These are phyloP conservation scores for Penicillium concentricum DNA, from an alignment of 2,329 filamentous ascomycete species.

Conservation along the genomic window DNA sequence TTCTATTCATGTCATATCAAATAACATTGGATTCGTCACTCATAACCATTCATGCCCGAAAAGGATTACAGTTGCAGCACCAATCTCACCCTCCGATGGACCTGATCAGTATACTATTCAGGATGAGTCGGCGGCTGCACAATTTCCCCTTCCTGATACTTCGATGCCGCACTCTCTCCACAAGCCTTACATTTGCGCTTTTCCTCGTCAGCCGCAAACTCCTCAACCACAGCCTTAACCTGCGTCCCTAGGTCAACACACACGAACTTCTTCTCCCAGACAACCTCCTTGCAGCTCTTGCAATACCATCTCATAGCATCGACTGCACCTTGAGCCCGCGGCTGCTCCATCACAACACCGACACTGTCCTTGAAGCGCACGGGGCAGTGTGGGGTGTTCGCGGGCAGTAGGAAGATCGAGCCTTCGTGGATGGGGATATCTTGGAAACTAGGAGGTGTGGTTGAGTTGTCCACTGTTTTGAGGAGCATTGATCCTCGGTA, in stretches of 20 bases:
- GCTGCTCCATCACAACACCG: constrained; percentile 89
- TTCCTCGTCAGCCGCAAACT: constrained; percentile 68
- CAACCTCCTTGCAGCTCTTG: constrained; percentile 64
- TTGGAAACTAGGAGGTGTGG: constrained; percentile 60
- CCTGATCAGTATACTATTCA: constrained; percentile 21
- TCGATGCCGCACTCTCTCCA: constrained; percentile 66
- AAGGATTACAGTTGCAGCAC: not conserved
- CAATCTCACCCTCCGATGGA: not conserved
- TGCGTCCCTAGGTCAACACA: constrained; percentile 89
- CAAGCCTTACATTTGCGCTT: constrained; percentile 75
- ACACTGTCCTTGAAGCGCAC: constrained; percentile 91
- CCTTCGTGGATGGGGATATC: constrained; percentile 90
- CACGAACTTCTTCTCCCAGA: constrained; percentile 84
- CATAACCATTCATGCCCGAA: not conserved
- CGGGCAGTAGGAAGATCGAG: constrained; percentile 87
- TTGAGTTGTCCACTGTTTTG: constrained; percentile 73
- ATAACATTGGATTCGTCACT: constrained; percentile 7
- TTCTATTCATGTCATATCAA: not conserved
- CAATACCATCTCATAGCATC: constrained; percentile 95
- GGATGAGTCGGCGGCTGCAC: constrained; percentile 43
- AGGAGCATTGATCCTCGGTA: constrained; percentile 90
- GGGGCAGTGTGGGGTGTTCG: constrained; percentile 95
- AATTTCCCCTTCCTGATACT: constrained; percentile 42
- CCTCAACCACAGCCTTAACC: constrained; percentile 87
- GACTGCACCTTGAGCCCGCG: constrained; percentile 64